A percentile compares a stretch with the other conserved stretches of the same genome.
phyloP scores from a whole-genome alignment of 371 early-diverging fungal genomes.

The Mortierella sp. region DNA sequence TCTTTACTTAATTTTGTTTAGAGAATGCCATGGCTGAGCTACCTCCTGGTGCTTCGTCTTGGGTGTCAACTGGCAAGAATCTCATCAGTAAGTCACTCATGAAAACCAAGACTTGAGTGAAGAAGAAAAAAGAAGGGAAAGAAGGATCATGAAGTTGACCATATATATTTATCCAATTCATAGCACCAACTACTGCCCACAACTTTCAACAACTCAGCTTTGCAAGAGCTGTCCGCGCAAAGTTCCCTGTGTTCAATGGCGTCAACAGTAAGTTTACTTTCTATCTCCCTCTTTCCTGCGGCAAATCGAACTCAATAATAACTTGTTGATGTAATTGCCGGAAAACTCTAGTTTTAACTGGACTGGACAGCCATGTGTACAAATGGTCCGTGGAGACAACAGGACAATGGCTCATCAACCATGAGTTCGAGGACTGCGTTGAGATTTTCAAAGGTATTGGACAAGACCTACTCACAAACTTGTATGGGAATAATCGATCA shows the following conservation, averaged over 20 bases:
- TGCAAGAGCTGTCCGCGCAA: slow-evolving; percentile 32
- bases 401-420: slow-evolving; percentile 37
- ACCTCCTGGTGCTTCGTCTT: slow-evolving; percentile 57
- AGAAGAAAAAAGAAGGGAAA: background rate
- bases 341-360: slow-evolving; percentile 19
- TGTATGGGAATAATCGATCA: no score
- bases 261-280: slow-evolving; percentile 23
- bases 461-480: background rate
- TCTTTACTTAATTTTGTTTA: slow-evolving; percentile 1
- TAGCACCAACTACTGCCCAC: slow-evolving; percentile 35
- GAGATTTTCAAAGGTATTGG: slow-evolving; percentile 42
- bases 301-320: no score
- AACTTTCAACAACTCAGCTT: slow-evolving; percentile 37
- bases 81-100: slow-evolving; percentile 59
- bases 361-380: slow-evolving; percentile 34
- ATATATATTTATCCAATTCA: background rate
- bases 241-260: slow-evolving; percentile 25
- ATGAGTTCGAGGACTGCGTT: slow-evolving; percentile 54
- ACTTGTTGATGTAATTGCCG: no score
- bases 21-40: slow-evolving; percentile 54
- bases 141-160: background rate
- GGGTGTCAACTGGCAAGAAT: slow-evolving; percentile 62
- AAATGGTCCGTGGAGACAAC: slow-evolving; percentile 54
- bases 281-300: no score
- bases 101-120: background rate